These are phyloP conservation scores for Leptosphaerulina australis DNA, from an alignment of 2,329 filamentous ascomycete species.

Conservation along the genomic window DNA sequence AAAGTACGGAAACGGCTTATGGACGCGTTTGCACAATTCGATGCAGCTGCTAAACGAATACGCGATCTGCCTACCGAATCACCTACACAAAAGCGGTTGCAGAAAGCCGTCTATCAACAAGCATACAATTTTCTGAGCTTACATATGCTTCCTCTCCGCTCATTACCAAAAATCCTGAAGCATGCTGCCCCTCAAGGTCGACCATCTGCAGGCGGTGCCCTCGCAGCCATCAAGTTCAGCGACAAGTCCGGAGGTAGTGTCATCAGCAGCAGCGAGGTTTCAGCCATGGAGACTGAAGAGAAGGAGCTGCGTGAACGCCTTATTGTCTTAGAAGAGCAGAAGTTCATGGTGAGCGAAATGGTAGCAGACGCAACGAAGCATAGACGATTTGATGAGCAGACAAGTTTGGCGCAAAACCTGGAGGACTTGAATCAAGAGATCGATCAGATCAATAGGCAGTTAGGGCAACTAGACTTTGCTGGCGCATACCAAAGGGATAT, in stretches of 20 bases:
- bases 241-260: conserved; percentile 60
- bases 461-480: conserved; percentile 70
- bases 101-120: conserved; percentile 81
- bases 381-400: conserved; percentile 84
- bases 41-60: conserved; percentile 78
- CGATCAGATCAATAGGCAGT: conserved; percentile 66
- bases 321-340: conserved; percentile 88
- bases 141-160: conserved; percentile 84
- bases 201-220: conserved; percentile 50
- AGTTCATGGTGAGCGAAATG: conserved; percentile 88
- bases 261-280: conserved; percentile 63
- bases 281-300: conserved; percentile 79
- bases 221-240: conserved; percentile 66
- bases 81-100: conserved; percentile 73
- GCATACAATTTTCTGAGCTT: conserved; percentile 83
- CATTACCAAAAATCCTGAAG: conserved; percentile 55
- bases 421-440: conserved; percentile 85
- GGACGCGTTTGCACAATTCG: conserved; percentile 88
- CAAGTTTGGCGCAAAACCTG: conserved; percentile 76
- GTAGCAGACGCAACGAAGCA: conserved; percentile 76
- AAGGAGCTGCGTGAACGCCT: conserved; percentile 79
- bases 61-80: conserved; percentile 77
- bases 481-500: conserved; percentile 52
- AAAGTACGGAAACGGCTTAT: conserved; percentile 89
- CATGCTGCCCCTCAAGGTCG: conserved; percentile 62